Conservation (phyloP, 768 basidiomycete genomes). For the Leccinum aurantiacum region DNA sequence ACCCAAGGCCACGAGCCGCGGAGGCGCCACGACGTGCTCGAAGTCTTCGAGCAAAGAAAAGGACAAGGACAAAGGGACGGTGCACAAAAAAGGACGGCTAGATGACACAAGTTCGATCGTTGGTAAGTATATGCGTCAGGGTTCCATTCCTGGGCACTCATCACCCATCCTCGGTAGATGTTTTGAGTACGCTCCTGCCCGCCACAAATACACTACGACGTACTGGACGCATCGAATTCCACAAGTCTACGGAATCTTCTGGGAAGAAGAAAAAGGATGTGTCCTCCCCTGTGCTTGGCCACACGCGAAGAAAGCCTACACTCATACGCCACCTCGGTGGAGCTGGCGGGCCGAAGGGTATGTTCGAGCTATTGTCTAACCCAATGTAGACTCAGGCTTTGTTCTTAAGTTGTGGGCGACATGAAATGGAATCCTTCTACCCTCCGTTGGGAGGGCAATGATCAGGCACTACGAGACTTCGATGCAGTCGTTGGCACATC, state of each 20-base stretch:
- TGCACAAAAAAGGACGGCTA: slow-evolving; percentile 56
- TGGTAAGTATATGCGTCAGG: slow-evolving; percentile 39
- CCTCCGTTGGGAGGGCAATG: slow-evolving; percentile 97
- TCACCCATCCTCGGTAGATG: slow-evolving; percentile 14
- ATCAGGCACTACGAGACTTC: slow-evolving; percentile 86
- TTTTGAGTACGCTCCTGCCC: slow-evolving; percentile 35
- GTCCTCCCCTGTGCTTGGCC: slow-evolving; percentile 43
- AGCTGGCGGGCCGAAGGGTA: slow-evolving; percentile 69
- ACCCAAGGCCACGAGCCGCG: slow-evolving; percentile 65
- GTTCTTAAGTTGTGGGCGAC: slow-evolving; percentile 77
- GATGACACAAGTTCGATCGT: slow-evolving; percentile 37
- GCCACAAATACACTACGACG: slow-evolving; percentile 57
- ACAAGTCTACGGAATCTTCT: slow-evolving; percentile 40
- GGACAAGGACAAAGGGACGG: slow-evolving; percentile 51
- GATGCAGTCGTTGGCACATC: slow-evolving; percentile 78
- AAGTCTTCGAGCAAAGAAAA: slow-evolving; percentile 40
- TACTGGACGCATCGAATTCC: slow-evolving; percentile 55
- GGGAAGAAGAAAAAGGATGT: slow-evolving; percentile 57
- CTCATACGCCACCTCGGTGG: slow-evolving; percentile 84
- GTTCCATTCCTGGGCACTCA: slow-evolving; percentile 1
- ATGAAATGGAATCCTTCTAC: slow-evolving; percentile 96
- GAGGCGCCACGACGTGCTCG: slow-evolving; percentile 47
- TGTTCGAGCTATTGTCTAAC: slow-evolving; percentile 19
- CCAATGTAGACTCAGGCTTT: slow-evolving; percentile 15
- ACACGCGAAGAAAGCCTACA: slow-evolving; percentile 74